These are phyloP conservation scores for Candida fluviatilis DNA, from an alignment of 805 yeast species.

Conservation along the genomic window DNA sequence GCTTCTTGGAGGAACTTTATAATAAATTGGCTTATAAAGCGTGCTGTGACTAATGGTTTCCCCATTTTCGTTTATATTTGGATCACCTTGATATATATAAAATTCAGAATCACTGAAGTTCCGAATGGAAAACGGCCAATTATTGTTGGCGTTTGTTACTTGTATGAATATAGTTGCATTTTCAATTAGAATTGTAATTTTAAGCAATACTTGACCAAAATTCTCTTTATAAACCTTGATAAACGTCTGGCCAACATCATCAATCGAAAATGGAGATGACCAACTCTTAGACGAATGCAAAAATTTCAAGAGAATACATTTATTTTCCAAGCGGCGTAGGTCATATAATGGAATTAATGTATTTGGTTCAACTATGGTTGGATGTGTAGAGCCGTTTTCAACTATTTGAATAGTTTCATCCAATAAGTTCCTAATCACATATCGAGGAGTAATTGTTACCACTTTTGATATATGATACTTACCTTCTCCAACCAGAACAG, in stretches of 20 bases:
- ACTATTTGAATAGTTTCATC: slow-evolving; percentile 53
- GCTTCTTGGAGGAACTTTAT: slow-evolving; percentile 80
- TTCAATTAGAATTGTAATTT: slow-evolving; percentile 73
- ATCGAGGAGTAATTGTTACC: slow-evolving; percentile 79
- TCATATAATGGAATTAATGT: slow-evolving; percentile 58
- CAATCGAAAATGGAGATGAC: slow-evolving; percentile 85
- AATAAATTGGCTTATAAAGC: slow-evolving; percentile 72
- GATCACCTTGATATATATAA: slow-evolving; percentile 81
- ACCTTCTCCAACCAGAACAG: slow-evolving; percentile 80
- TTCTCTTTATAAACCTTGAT: slow-evolving; percentile 63
- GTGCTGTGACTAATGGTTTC: slow-evolving; percentile 45
- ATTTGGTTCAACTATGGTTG: slow-evolving; percentile 43
- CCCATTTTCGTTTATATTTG: slow-evolving; percentile 62
- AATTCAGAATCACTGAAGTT: slow-evolving; percentile 89
- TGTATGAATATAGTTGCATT: slow-evolving; percentile 77
- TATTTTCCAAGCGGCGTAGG: slow-evolving; percentile 51
- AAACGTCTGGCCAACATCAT: slow-evolving; percentile 78
- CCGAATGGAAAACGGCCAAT: slow-evolving; percentile 92
- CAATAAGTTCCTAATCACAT: slow-evolving; percentile 62
- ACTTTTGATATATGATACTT: slow-evolving; percentile 73
- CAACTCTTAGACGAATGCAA: slow-evolving; percentile 56
- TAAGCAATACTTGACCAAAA: slow-evolving; percentile 65
- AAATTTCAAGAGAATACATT: slow-evolving; percentile 59
- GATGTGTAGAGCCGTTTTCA: slow-evolving; percentile 62
- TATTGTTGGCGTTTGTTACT: slow-evolving; percentile 62